Evolutionary conservation across 306 rosid species (phyloP).

Genomic region (Ceratonia siliqua): DNA sequence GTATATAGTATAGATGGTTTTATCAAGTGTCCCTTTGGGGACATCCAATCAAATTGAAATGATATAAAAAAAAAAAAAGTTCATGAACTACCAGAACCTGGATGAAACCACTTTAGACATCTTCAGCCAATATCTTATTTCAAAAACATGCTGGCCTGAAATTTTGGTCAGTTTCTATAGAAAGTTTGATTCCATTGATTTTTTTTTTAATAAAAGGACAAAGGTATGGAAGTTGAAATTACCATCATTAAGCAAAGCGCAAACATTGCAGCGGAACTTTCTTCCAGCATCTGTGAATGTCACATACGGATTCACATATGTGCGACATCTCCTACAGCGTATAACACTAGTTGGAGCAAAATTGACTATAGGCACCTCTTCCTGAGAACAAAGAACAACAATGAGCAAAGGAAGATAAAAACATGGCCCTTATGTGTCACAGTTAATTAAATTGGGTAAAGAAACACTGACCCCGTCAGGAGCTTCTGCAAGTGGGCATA

Average conservation of each 20-base stretch:
- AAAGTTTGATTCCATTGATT: not conserved
- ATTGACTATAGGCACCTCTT: conserved; percentile 89
- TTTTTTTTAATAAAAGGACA: conserved; percentile 8
- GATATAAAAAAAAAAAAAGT: conserved; percentile 10
- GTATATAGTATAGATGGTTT: conserved; percentile 12
- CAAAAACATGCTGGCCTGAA: conserved; percentile 3
- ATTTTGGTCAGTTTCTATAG: not conserved
- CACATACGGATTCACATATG: conserved; percentile 88
- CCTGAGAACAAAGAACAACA: conserved; percentile 45
- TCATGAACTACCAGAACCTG: conserved; percentile 16
- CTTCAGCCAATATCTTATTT: not conserved
- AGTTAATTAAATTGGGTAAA: conserved; percentile 31
- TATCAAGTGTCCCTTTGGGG: not conserved
- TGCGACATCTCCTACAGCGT: conserved; percentile 98
- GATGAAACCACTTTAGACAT: not conserved
- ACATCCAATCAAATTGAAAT: conserved; percentile 10
- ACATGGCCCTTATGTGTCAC: not conserved
- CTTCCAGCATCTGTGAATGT: conserved; percentile 96
- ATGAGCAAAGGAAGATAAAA: not conserved
- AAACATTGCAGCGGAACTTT: conserved; percentile 94
- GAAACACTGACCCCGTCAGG: conserved; percentile 77
- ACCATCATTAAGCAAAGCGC: conserved; percentile 95
- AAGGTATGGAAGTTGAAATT: conserved; percentile 37
- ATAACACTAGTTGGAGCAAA: conserved; percentile 81
- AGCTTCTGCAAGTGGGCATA: conserved; percentile 96